Evolutionary conservation across 495 filamentous ascomycete genomes (phyloP).

Genomic region (Rhypophila decipiens): DNA sequence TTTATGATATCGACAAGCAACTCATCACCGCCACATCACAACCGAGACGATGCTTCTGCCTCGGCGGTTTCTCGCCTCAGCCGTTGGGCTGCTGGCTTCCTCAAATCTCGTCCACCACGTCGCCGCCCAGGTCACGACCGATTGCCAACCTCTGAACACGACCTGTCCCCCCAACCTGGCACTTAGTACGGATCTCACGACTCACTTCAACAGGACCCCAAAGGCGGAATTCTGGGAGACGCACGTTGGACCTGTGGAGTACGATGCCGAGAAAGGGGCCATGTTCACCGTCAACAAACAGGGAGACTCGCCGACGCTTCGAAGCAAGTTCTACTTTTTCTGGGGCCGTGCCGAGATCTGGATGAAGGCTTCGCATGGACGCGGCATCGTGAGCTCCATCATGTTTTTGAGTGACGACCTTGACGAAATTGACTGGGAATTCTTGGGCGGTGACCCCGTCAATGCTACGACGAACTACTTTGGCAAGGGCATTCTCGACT

Average conservation of each 20-base stretch:
- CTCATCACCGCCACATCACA: neutral
- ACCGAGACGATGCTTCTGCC: constrained; percentile 24
- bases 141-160: constrained; percentile 60
- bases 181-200: constrained; percentile 48
- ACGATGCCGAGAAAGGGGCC: constrained; percentile 51
- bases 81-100: constrained; percentile 36
- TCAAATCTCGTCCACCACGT: constrained; percentile 30
- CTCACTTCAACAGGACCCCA: constrained; percentile 60
- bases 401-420: constrained; percentile 79
- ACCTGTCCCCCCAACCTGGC: constrained; percentile 60
- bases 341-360: constrained; percentile 65
- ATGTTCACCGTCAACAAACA: constrained; percentile 62
- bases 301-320: constrained; percentile 68
- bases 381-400: constrained; percentile 74
- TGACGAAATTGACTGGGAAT: constrained; percentile 91
- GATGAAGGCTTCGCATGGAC: constrained; percentile 66
- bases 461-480: constrained; percentile 78
- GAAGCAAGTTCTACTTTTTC: constrained; percentile 70
- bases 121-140: constrained; percentile 56
- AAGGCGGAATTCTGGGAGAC: constrained; percentile 54
- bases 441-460: constrained; percentile 59
- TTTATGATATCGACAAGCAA: neutral
- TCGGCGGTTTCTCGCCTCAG: constrained; percentile 24
- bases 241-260: constrained; percentile 51
- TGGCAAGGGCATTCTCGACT: constrained; percentile 61